Evolutionary conservation across 371 early-diverging fungal species (phyloP).

Genomic region (Batkoa obscura): DNA sequence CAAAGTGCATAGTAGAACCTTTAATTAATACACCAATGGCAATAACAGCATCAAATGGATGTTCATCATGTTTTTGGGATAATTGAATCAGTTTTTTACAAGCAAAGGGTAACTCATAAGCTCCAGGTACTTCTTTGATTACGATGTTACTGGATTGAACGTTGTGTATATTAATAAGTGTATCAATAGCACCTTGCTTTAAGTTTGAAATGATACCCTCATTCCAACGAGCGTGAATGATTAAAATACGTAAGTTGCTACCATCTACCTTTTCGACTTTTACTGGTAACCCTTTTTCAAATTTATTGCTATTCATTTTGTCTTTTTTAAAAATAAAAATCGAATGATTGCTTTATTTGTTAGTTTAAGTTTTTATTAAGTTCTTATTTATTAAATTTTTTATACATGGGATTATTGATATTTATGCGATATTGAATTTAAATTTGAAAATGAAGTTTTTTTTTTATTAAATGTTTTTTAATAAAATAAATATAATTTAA

Average conservation of each 20-base stretch:
- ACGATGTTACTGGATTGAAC: constrained; percentile 54
- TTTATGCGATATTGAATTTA: no score
- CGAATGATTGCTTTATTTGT: no score
- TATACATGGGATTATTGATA: no score
- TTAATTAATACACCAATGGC: constrained; percentile 91
- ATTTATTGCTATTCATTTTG: not conserved
- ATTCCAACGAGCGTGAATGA: constrained; percentile 93
- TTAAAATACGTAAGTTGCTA: constrained; percentile 43
- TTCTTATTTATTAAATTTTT: no score
- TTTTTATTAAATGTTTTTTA: no score
- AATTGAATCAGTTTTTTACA: constrained; percentile 51
- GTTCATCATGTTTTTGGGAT: constrained; percentile 23
- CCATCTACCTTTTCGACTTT: constrained; percentile 36
- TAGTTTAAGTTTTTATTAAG: no score
- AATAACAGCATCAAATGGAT: constrained; percentile 74
- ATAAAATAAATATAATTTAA: no score
- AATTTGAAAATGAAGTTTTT: no score
- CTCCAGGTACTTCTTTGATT: constrained; percentile 67
- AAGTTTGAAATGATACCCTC: constrained; percentile 55
- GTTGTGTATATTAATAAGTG: constrained; percentile 21
- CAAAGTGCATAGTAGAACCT: constrained; percentile 94
- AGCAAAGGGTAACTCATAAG: constrained; percentile 88
- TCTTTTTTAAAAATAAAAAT: no score
- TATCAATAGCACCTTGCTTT: constrained; percentile 38
- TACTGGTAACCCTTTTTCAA: constrained; percentile 38